A percentile compares a stretch with the other conserved stretches of the same genome.
Evolutionary conservation across 192 early-diverging fungal genomes (phyloP).

Genomic region (Coemansia reversa): DNA sequence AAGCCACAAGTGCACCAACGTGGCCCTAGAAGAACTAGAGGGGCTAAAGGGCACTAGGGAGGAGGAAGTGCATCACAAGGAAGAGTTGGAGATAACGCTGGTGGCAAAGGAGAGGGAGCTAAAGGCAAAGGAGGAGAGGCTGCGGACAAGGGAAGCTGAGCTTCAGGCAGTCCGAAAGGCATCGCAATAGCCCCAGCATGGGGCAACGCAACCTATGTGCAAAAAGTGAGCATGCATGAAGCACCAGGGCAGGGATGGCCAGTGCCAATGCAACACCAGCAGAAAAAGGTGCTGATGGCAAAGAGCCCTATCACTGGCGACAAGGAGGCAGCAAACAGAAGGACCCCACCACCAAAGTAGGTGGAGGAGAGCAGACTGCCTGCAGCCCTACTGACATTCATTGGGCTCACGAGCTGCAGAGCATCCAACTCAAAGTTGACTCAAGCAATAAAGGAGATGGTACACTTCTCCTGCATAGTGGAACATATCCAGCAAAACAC

Average conservation of each 20-base stretch:
- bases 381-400: neutral
- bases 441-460: neutral
- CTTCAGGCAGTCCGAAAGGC: no score
- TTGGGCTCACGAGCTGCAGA: neutral
- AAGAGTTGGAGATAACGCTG: neutral
- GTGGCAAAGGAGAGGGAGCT: neutral
- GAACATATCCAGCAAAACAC: no score
- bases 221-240: neutral
- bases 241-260: neutral
- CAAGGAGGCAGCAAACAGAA: neutral
- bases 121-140: neutral
- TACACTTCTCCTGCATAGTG: neutral
- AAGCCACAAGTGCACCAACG: no score
- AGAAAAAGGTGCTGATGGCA: neutral
- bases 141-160: neutral
- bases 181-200: no score
- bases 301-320: neutral
- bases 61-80: neutral
- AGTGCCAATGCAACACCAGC: neutral
- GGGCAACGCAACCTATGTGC: neutral
- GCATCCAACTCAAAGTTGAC: neutral
- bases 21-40: no score
- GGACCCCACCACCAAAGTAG: neutral
- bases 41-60: no score
- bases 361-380: neutral